Evolutionary conservation across 306 rosid genomes (phyloP), one percentile per base, ranked within the genome.

Genomic region (Prunus davidiana): DNA sequence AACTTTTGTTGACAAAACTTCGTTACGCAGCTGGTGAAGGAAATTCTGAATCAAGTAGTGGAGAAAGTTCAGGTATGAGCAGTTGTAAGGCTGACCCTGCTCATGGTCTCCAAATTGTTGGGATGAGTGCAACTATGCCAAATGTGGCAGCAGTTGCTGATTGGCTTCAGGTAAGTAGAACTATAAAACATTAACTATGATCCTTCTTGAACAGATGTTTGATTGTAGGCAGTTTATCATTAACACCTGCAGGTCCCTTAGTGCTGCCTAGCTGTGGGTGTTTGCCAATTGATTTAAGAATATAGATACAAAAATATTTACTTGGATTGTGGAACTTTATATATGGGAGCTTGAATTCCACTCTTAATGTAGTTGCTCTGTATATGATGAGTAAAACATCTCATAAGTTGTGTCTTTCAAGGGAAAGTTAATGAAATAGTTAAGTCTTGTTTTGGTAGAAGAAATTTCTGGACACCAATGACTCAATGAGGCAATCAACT

Each of bases 51-150:
- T 87, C 92, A 47, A 89, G 95, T 74, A 88, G 88, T 85, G 95
- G 97, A 68, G 96, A 92, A 85, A 90, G 97, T 87, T 89, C 96
- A 11, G 96, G 95, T 64, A 85, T 87, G 62, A 95, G 98, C 87
- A 92, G 96, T 69, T 88, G 90, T 67, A 95, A 84, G 87, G 85
- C 83, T 71, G 98, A 95, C 80, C 91, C 92, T 85, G 90, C 97
- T 79, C 89, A 85, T 74, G 96, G 96, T 75, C 83, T 95, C 83
- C 98, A 95, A 83, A 90, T 95, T 82, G 97, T 95, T 69, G 98
- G 98, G 70, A 92, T 95, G 98, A 95, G 98, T 83, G 98, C 98
- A 52, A 95, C 98, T 77, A 95, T 95, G 98, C 98, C 98, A 68
- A 95, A 95, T 72, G 97, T 95, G 70, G 96, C 92, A 51, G 96